These are phyloP conservation scores for Orbilia quercus DNA, from an alignment of 2,329 filamentous ascomycete genomes.

Conservation along the genomic window DNA sequence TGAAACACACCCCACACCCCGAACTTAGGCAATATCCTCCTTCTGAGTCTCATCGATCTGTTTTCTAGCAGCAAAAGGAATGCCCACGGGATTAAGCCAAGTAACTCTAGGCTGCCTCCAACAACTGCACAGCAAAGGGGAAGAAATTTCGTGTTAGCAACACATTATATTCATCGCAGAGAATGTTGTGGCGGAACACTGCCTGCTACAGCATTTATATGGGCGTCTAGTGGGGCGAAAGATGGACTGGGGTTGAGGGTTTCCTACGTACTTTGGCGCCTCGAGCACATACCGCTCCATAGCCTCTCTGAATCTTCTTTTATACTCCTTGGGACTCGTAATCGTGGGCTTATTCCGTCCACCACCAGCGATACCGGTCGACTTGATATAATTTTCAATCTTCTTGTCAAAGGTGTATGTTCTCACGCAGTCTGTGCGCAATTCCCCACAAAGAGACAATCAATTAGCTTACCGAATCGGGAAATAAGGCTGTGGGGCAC, in stretches of 20 bases:
- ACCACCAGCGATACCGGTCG: conserved; percentile 82
- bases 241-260: neutral
- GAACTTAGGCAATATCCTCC: conserved; percentile 3
- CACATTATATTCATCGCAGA: conserved; percentile 1
- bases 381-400: conserved; percentile 99
- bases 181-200: neutral
- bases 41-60: conserved; percentile 50
- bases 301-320: conserved; percentile 91
- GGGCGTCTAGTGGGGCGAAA: neutral
- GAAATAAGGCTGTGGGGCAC: conserved; percentile 18
- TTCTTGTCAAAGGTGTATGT: conserved; percentile 99
- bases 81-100: conserved; percentile 55
- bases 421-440: conserved; percentile 81
- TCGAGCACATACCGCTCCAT: conserved; percentile 82
- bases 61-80: conserved; percentile 53
- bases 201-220: conserved; percentile 16
- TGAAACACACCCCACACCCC: conserved; percentile 6
- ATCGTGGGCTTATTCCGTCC: conserved; percentile 89
- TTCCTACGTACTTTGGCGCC: conserved; percentile 59
- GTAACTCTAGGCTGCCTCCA: conserved; percentile 56
- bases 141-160: conserved; percentile 27
- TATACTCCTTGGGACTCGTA: conserved; percentile 97
- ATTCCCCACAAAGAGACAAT: conserved; percentile 51
- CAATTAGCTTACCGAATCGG: conserved; percentile 20
- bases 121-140: conserved; percentile 34